Evolutionary conservation across 2,329 filamentous ascomycete genomes (phyloP).

Genomic region (Cercospora sesami): DNA sequence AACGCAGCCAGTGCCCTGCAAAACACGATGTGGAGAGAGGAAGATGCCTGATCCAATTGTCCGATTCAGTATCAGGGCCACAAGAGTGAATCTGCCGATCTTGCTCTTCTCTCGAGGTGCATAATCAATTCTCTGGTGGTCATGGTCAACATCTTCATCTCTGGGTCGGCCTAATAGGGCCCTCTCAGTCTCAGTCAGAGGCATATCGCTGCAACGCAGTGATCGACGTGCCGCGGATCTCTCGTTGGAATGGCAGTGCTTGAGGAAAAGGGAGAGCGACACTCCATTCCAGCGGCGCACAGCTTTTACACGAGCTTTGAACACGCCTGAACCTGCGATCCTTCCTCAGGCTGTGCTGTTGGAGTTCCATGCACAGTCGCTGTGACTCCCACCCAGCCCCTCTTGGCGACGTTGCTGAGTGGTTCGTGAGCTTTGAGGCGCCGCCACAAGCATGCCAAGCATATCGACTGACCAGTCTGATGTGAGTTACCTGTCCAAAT

Average conservation of each 20-base stretch:
- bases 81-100: conserved; percentile 28
- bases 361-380: not conserved
- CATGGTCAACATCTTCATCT: conserved; percentile 18
- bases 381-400: not conserved
- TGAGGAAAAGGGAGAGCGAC: not conserved
- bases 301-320: not conserved
- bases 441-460: conserved; percentile 5
- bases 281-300: not conserved
- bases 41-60: conserved; percentile 35
- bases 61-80: conserved; percentile 31
- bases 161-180: conserved; percentile 22
- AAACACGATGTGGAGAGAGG: conserved; percentile 27
- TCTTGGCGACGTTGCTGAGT: not conserved
- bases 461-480: not conserved
- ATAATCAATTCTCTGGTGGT: conserved; percentile 25
- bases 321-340: not conserved
- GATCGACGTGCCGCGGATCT: not conserved
- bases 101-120: conserved; percentile 23
- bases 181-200: conserved; percentile 26
- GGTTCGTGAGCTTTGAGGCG: not conserved
- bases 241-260: not conserved
- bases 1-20: conserved; percentile 31
- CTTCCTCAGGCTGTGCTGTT: not conserved
- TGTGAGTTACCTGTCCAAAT: not conserved
- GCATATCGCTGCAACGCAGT: conserved; percentile 17